Evolutionary conservation across 1,139 yeast genomes (phyloP).

Genomic region (Yamadazyma atmosphaerica): DNA sequence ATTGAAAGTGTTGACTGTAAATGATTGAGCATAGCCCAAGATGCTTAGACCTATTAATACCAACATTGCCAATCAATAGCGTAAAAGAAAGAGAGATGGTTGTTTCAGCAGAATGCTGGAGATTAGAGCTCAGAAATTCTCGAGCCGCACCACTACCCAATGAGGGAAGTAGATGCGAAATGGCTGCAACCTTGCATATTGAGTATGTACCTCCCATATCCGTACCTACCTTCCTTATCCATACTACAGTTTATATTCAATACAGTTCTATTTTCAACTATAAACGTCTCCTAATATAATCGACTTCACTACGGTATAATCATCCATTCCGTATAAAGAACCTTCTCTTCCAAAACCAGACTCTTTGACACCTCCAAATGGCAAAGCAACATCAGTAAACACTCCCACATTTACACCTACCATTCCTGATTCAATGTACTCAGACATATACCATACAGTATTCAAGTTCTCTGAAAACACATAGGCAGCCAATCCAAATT

Average conservation of each 20-base stretch:
- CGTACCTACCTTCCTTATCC: too few relatives aligned
- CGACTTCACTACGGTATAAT: slow-evolving; percentile 42
- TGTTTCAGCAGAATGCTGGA: too few relatives aligned
- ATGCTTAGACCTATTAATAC: background rate
- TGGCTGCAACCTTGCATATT: slow-evolving; percentile 77
- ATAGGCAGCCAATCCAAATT: slow-evolving; percentile 48
- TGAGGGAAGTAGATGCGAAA: slow-evolving; percentile 35
- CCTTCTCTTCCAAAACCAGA: slow-evolving; percentile 55
- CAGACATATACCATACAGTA: slow-evolving; percentile 55
- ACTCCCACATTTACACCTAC: slow-evolving; percentile 47
- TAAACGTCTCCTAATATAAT: slow-evolving; percentile 40
- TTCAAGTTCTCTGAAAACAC: slow-evolving; percentile 45
- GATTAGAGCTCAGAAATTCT: too few relatives aligned
- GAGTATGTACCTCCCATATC: too few relatives aligned
- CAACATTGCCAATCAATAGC: background rate
- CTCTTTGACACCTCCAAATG: slow-evolving; percentile 51
- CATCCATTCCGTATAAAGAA: slow-evolving; percentile 47
- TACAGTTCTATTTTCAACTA: too few relatives aligned
- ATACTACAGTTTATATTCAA: too few relatives aligned
- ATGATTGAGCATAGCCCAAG: background rate
- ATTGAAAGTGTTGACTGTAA: slow-evolving; percentile 3
- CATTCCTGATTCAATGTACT: slow-evolving; percentile 46
- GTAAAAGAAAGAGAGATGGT: too few relatives aligned
- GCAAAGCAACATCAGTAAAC: slow-evolving; percentile 49
- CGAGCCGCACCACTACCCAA: slow-evolving; percentile 6